Conservation (phyloP, 2,329 filamentous ascomycete genomes). For the Dactylellina cionopaga region DNA sequence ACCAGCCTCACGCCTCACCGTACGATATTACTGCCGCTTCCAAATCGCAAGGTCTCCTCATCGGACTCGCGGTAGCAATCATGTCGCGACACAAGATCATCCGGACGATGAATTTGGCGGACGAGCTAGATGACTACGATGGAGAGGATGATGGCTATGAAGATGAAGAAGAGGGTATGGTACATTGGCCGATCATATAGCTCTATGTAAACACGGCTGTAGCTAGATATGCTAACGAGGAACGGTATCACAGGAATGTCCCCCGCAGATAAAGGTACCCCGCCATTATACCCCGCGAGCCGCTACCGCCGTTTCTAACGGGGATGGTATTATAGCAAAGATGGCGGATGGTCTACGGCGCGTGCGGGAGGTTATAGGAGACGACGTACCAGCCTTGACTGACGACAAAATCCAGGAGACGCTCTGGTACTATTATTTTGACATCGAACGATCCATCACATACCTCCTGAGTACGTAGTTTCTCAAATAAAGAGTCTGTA, state of each 20-base stretch:
- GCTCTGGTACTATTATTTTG: constrained; percentile 95
- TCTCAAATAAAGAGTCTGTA: background rate
- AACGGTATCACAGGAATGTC: constrained; percentile 27
- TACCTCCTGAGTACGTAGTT: constrained; percentile 74
- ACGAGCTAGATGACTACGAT: constrained; percentile 50
- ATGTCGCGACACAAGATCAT: constrained; percentile 62
- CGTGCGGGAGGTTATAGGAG: constrained; percentile 63
- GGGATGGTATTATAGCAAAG: constrained; percentile 48
- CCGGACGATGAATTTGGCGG: constrained; percentile 60
- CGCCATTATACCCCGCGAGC: constrained; percentile 35
- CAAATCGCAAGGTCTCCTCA: background rate
- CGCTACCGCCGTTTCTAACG: background rate
- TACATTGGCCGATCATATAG: background rate
- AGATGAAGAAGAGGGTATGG: constrained; percentile 35
- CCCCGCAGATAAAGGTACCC: constrained; percentile 46
- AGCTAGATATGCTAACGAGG: background rate
- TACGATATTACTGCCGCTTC: too few species aligned
- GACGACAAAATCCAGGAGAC: constrained; percentile 84
- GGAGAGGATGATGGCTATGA: constrained; percentile 42
- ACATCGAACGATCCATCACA: constrained; percentile 82
- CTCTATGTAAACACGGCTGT: background rate
- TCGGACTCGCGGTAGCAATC: background rate
- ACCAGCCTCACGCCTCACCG: background rate
- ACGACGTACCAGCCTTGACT: constrained; percentile 65
- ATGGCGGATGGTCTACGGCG: constrained; percentile 57